phyloP scores from a whole-genome alignment of 306 rosid genomes.

The Ceratonia siliqua region DNA sequence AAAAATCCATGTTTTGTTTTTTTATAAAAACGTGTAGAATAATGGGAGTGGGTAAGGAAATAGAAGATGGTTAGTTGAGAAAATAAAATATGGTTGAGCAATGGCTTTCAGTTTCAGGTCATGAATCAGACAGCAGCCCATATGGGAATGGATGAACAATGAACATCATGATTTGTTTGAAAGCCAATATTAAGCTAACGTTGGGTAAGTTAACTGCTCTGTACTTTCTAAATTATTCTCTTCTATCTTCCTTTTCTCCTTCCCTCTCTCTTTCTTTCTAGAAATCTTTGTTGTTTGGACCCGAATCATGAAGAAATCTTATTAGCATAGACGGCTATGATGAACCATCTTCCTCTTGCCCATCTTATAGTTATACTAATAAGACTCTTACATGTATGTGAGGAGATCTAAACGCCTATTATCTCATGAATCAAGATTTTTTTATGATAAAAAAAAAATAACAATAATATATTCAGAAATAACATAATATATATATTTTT shows the following conservation, averaged over 20 bases:
- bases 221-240: constrained; percentile 16
- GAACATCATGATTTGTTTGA: constrained; percentile 54
- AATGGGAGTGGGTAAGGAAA: constrained; percentile 19
- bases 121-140: constrained; percentile 41
- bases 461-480: no score
- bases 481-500: no score
- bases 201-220: constrained; percentile 47
- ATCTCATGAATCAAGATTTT: no score
- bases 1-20: no score
- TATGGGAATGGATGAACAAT: no score
- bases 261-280: not conserved
- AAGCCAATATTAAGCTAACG: constrained; percentile 57
- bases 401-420: no score
- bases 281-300: not conserved
- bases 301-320: no score
- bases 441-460: no score
- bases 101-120: constrained; percentile 68
- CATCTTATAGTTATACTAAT: no score
- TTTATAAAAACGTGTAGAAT: not conserved
- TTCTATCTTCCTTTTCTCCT: not conserved
- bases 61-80: constrained; percentile 41
- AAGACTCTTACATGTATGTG: no score
- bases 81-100: constrained; percentile 57
- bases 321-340: no score
- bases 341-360: no score